Conservation (phyloP, 1,284 basidiomycete species). For the Meira miltonrushii region DNA sequence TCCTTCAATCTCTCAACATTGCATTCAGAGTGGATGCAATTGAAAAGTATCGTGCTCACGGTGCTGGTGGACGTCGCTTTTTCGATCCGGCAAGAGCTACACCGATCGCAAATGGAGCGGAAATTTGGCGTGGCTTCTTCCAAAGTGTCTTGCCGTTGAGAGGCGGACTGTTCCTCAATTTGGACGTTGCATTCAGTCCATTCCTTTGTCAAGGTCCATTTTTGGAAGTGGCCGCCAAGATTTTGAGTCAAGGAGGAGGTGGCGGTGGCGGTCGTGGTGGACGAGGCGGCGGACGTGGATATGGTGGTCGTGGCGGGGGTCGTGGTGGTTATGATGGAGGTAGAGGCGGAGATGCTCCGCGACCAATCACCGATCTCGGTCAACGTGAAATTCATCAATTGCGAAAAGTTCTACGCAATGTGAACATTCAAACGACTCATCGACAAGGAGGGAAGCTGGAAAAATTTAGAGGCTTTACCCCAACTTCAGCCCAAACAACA, state of each 20-base stretch:
- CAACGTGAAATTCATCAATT: constrained; percentile 26
- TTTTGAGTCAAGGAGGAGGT: constrained; percentile 22
- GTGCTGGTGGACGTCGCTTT: constrained; percentile 27
- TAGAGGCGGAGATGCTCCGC: constrained; percentile 4
- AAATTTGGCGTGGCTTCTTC: constrained; percentile 33
- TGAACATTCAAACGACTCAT: constrained; percentile 27
- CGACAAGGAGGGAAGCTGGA: constrained; percentile 31
- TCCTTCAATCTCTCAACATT: constrained; percentile 28
- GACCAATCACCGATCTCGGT: neutral
- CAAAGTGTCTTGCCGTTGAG: constrained; percentile 33
- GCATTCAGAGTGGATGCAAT: constrained; percentile 16
- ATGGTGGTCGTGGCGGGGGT: constrained; percentile 13
- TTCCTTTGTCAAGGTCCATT: constrained; percentile 28
- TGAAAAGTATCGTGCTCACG: constrained; percentile 10
- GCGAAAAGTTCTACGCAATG: constrained; percentile 25
- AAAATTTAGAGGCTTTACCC: constrained; percentile 28
- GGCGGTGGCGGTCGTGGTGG: constrained; percentile 24
- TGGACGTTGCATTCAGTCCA: constrained; percentile 35
- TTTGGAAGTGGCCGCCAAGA: constrained; percentile 22
- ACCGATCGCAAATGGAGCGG: constrained; percentile 27
- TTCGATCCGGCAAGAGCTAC: constrained; percentile 20
- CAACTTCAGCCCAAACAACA: constrained; percentile 22
- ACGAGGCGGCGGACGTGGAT: constrained; percentile 3
- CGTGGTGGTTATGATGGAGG: constrained; percentile 16
- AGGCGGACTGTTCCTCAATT: constrained; percentile 34